Evolutionary conservation across 305 asterid species (phyloP).

Genomic region (Fraxinus xanthoxyloides): DNA sequence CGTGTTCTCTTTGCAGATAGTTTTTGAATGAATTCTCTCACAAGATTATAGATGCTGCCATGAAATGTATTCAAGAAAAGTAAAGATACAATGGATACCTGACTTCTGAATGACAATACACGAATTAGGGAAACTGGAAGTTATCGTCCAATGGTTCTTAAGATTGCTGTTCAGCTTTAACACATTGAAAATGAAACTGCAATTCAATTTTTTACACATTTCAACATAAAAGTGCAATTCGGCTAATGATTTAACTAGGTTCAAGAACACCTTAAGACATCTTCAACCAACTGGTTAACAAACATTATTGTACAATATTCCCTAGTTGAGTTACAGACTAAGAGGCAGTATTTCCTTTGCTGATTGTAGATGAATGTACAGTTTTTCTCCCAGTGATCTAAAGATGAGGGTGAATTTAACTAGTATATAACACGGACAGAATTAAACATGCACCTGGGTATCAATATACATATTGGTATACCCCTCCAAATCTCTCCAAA

Average conservation of each 20-base stretch:
- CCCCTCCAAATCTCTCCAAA: not conserved
- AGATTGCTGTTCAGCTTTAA: not conserved
- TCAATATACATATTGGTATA: not conserved
- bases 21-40: constrained; percentile 27
- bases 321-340: not conserved
- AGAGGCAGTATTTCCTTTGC: not conserved
- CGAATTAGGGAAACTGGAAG: not conserved
- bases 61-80: not conserved
- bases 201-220: not conserved
- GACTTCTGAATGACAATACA: not conserved
- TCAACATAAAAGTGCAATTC: not conserved
- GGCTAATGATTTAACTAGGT: not conserved
- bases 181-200: not conserved
- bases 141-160: not conserved
- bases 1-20: constrained; percentile 18
- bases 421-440: not conserved
- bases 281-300: not conserved
- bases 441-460: not conserved
- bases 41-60: constrained; percentile 52
- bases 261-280: not conserved
- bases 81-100: not conserved
- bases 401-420: not conserved
- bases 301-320: not conserved
- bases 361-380: not conserved
- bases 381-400: not conserved